phyloP scores from a whole-genome alignment of 2,329 filamentous ascomycete species.

The Diplocarpon rosae region DNA sequence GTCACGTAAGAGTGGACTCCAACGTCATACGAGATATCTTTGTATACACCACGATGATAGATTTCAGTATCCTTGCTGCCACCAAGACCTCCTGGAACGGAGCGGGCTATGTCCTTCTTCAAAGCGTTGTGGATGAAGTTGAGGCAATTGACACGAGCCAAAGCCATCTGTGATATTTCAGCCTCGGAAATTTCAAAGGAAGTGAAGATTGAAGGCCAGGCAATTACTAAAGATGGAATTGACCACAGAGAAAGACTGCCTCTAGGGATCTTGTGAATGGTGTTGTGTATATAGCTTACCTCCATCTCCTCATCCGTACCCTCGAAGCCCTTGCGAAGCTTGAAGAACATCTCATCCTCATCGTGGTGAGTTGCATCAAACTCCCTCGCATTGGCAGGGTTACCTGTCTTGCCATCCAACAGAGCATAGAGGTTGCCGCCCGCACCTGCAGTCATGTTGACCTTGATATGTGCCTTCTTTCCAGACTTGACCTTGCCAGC shows the following conservation, averaged over 20 bases:
- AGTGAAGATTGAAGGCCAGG: too few species aligned
- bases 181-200: neutral
- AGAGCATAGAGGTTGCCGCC: neutral
- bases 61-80: neutral
- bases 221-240: too few species aligned
- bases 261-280: too few species aligned
- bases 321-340: neutral
- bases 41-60: slow-evolving; percentile 1
- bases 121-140: slow-evolving; percentile 7
- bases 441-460: neutral
- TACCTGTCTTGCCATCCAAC: slow-evolving; percentile 2
- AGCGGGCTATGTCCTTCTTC: neutral
- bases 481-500: neutral
- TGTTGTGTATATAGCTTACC: neutral
- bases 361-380: neutral
- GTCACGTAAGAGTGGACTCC: slow-evolving; percentile 3
- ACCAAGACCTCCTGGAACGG: neutral
- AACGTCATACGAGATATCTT: slow-evolving; percentile 1
- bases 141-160: slow-evolving; percentile 1
- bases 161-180: neutral
- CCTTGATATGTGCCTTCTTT: neutral
- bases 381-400: slow-evolving; percentile 4
- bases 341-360: slow-evolving; percentile 6
- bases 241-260: too few species aligned
- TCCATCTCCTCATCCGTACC: neutral